These are phyloP conservation scores for Xerocomus minutiporus DNA, from an alignment of 1,284 basidiomycete genomes.

Conservation along the genomic window DNA sequence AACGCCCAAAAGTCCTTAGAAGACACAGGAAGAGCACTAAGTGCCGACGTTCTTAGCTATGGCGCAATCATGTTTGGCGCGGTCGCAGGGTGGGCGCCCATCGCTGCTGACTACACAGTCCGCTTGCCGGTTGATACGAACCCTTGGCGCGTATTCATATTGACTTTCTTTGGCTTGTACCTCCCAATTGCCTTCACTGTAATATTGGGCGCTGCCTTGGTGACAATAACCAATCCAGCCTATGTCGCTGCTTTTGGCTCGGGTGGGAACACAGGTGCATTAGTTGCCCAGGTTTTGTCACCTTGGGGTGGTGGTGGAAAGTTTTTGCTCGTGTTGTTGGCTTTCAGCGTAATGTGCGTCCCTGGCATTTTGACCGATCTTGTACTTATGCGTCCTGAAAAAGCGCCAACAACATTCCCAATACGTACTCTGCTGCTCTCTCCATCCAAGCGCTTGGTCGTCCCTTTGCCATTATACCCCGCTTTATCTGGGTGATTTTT, in stretches of 20 bases:
- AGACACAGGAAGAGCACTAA: slow-evolving; percentile 42
- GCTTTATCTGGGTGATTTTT: slow-evolving; percentile 56
- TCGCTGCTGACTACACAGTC: slow-evolving; percentile 56
- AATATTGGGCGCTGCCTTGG: slow-evolving; percentile 51
- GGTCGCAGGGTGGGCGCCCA: slow-evolving; percentile 46
- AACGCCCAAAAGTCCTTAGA: slow-evolving; percentile 43
- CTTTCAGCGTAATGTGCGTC: slow-evolving; percentile 48
- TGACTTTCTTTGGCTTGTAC: slow-evolving; percentile 57
- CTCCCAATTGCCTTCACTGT: slow-evolving; percentile 53
- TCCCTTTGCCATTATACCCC: slow-evolving; percentile 51
- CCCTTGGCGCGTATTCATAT: slow-evolving; percentile 45
- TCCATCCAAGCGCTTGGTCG: slow-evolving; percentile 56
- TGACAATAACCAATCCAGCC: slow-evolving; percentile 50
- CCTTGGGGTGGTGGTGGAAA: slow-evolving; percentile 51
- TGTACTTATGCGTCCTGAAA: background rate
- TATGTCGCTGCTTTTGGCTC: slow-evolving; percentile 47
- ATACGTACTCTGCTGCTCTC: slow-evolving; percentile 55
- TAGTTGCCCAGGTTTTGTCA: slow-evolving; percentile 41
- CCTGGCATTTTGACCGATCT: background rate
- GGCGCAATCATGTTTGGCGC: slow-evolving; percentile 58
- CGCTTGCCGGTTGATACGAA: slow-evolving; percentile 45
- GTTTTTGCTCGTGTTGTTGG: slow-evolving; percentile 56
- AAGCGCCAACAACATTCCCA: slow-evolving; percentile 57
- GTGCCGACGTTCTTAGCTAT: slow-evolving; percentile 49
- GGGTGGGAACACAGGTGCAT: slow-evolving; percentile 46